phyloP scores from a whole-genome alignment of 2,329 filamentous ascomycete genomes.

The Spiromastix sp. region DNA sequence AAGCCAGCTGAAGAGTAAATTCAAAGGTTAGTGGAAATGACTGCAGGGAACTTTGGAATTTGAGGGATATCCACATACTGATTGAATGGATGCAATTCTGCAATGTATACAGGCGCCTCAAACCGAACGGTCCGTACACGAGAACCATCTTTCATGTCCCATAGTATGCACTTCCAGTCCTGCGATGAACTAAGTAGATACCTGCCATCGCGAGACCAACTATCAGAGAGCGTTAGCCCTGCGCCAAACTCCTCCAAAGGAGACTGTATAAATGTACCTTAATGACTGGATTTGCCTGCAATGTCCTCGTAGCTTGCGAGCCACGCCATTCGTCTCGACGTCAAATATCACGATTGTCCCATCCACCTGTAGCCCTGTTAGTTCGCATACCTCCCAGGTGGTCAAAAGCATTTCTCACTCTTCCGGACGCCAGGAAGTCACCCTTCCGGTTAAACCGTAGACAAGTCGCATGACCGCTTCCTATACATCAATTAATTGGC shows the following conservation, averaged over 20 bases:
- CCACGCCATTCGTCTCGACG: conserved; percentile 92
- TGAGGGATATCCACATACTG: conserved; percentile 47
- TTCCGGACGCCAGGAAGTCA: conserved; percentile 87
- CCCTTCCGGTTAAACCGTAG: conserved; percentile 87
- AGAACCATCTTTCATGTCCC: conserved; percentile 70
- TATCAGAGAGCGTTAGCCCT: conserved; percentile 16
- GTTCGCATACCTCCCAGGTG: background rate
- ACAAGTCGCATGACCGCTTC: conserved; percentile 54
- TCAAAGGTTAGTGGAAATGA: conserved; percentile 1
- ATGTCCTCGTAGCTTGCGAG: conserved; percentile 86
- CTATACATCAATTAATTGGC: conserved; percentile 21
- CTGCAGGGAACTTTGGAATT: background rate
- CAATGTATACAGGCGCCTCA: conserved; percentile 87
- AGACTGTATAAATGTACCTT: conserved; percentile 34
- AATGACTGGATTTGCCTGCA: conserved; percentile 88
- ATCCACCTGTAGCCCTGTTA: conserved; percentile 46
- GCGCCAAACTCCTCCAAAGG: background rate
- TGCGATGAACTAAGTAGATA: conserved; percentile 89
- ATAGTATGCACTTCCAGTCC: conserved; percentile 92
- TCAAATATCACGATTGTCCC: conserved; percentile 95
- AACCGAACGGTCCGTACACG: conserved; percentile 79
- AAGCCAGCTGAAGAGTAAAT: conserved; percentile 48
- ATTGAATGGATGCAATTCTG: conserved; percentile 84
- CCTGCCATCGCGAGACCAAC: conserved; percentile 86
- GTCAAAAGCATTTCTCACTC: conserved; percentile 42